phyloP scores from a whole-genome alignment of 106 monocot species.

The Posidonia australis region DNA sequence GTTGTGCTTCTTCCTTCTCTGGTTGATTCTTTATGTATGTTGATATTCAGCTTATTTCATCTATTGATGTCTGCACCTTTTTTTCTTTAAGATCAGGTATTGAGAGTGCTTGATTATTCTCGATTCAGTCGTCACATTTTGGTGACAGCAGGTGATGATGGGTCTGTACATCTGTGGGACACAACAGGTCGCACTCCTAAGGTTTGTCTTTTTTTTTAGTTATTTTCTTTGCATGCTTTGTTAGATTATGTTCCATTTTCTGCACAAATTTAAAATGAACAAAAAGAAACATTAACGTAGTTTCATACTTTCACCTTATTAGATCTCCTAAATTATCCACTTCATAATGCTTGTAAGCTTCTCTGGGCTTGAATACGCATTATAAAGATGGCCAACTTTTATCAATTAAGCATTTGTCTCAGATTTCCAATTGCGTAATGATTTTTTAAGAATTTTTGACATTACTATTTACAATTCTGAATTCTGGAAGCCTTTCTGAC shows the following conservation, averaged over 20 bases:
- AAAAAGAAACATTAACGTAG: no score
- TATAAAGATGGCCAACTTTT: no score
- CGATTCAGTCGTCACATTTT: slow-evolving; percentile 79
- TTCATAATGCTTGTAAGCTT: no score
- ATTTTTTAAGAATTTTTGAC: no score
- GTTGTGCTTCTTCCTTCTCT: background rate
- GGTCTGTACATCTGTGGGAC: slow-evolving; percentile 92
- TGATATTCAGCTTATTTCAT: slow-evolving; percentile 7
- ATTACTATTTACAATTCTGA: no score
- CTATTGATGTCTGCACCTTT: background rate
- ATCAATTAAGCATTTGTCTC: no score
- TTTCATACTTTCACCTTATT: no score
- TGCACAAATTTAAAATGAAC: no score
- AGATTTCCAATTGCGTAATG: no score
- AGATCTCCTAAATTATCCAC: no score
- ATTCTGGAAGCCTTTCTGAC: no score
- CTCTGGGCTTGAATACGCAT: no score
- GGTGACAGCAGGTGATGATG: slow-evolving; percentile 96
- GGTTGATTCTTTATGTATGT: background rate
- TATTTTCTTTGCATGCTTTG: background rate
- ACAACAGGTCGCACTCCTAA: slow-evolving; percentile 69
- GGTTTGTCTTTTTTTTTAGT: slow-evolving; percentile 28
- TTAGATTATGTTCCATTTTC: background rate
- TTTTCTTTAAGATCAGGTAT: slow-evolving; percentile 41
- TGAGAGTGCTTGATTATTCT: slow-evolving; percentile 97